Evolutionary conservation across 305 asterid species (phyloP).

Genomic region (Ajuga reptans): DNA sequence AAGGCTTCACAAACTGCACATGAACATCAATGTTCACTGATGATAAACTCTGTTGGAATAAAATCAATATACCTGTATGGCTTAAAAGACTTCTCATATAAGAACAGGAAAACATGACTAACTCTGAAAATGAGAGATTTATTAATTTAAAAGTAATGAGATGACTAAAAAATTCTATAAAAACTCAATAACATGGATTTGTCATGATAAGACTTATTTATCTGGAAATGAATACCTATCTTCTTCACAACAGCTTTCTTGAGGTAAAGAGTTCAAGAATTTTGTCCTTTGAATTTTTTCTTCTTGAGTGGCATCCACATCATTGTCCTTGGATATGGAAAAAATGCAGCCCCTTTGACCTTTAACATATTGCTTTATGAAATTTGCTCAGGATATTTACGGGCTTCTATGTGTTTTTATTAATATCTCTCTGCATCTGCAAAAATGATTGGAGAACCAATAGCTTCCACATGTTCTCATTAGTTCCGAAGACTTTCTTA

Average conservation of each 20-base stretch:
- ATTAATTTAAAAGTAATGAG: background rate
- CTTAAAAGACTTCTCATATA: background rate
- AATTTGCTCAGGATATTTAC: background rate
- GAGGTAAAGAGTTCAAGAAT: background rate
- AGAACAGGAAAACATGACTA: background rate
- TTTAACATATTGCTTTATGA: background rate
- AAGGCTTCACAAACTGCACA: background rate
- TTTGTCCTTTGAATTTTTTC: background rate
- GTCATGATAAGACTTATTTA: background rate
- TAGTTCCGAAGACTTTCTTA: background rate
- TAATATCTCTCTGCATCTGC: background rate
- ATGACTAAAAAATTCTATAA: background rate
- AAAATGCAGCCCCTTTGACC: background rate
- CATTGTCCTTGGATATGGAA: background rate
- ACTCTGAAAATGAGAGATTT: background rate
- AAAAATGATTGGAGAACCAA: background rate
- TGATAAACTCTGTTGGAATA: background rate
- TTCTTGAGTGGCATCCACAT: background rate
- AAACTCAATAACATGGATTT: background rate
- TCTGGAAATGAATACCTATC: background rate
- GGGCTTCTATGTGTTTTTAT: background rate
- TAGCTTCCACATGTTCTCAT: background rate
- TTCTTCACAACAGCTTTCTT: background rate
- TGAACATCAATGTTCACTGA: background rate
- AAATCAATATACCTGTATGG: background rate